Percentiles rank a stretch among this genome's conserved stretches.
Conservation (phyloP, 1,139 yeast genomes). For the Taphrina sp. region DNA sequence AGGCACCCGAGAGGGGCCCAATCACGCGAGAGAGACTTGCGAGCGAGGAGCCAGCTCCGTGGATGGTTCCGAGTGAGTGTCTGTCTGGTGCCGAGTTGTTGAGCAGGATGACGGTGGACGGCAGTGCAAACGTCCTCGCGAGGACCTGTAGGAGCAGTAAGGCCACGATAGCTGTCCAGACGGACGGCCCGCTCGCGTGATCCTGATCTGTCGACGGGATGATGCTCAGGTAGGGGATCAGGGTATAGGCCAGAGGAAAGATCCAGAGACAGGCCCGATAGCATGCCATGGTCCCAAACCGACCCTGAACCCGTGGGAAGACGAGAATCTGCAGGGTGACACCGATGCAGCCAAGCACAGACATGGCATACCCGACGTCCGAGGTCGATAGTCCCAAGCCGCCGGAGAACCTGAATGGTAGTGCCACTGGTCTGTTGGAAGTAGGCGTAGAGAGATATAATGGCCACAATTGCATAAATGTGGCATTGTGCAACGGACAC, state of each 20-base stretch:
- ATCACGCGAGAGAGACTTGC: constrained; percentile 57
- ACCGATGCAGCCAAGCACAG: constrained; percentile 13
- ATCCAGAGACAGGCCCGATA: constrained; percentile 14
- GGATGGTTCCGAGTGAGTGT: constrained; percentile 43
- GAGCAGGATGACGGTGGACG: constrained; percentile 42
- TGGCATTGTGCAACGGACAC: constrained; percentile 10
- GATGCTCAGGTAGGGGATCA: constrained; percentile 14
- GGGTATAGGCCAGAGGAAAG: constrained; percentile 3
- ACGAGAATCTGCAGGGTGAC: constrained; percentile 14
- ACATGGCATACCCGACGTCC: constrained; percentile 21
- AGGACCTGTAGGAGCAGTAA: constrained; percentile 8
- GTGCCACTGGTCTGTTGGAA: background rate
- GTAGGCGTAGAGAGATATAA: constrained; percentile 7
- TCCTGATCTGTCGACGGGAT: constrained; percentile 6
- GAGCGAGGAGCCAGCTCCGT: constrained; percentile 45
- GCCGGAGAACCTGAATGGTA: constrained; percentile 21
- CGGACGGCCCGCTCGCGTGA: background rate
- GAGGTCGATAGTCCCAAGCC: constrained; percentile 26
- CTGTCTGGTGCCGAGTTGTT: constrained; percentile 42
- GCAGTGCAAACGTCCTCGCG: constrained; percentile 39
- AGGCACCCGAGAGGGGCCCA: constrained; percentile 49
- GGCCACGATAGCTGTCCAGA: constrained; percentile 6
- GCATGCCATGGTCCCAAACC: constrained; percentile 15
- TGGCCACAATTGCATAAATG: constrained; percentile 19
- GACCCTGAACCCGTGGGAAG: constrained; percentile 8